Evolutionary conservation across 2,329 filamentous ascomycete species (phyloP).

Genomic region (Fusarium coffeatum): DNA sequence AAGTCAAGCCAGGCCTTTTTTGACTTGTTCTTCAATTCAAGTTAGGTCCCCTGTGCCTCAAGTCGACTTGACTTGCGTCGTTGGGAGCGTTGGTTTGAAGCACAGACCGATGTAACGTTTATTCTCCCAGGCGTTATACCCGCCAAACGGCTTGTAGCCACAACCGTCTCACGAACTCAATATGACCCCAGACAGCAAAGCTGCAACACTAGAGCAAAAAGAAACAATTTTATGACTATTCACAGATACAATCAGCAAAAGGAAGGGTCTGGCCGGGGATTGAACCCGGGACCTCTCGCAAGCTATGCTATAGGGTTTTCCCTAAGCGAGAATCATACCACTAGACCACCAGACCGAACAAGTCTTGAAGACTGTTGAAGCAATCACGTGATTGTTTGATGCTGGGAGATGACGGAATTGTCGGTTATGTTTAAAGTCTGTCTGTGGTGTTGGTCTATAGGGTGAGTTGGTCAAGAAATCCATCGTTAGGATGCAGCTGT

Average conservation of each 20-base stretch:
- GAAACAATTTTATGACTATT: neutral
- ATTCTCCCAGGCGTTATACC: neutral
- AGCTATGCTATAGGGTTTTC: conserved; percentile 54
- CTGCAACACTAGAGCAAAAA: neutral
- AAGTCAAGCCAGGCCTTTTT: too few species aligned
- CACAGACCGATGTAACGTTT: neutral
- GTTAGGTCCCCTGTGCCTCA: too few species aligned
- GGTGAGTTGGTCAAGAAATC: neutral
- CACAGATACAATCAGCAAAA: neutral
- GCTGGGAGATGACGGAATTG: accelerated
- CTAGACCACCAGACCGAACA: conserved; percentile 67
- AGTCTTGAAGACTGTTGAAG: conserved; percentile 45
- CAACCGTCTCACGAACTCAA: neutral
- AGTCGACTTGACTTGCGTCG: too few species aligned
- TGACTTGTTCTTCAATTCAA: too few species aligned
- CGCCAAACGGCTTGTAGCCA: neutral
- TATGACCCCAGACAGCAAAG: neutral
- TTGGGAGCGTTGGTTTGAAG: neutral
- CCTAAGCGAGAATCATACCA: conserved; percentile 80
- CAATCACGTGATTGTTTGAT: conserved; percentile 21
- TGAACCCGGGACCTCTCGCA: conserved; percentile 61
- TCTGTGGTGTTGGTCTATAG: neutral
- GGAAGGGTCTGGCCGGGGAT: conserved; percentile 58
- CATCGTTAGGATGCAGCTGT: neutral
- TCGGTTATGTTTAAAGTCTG: accelerated